phyloP scores from a whole-genome alignment of 306 rosid genomes.

The Lotus japonicus region DNA sequence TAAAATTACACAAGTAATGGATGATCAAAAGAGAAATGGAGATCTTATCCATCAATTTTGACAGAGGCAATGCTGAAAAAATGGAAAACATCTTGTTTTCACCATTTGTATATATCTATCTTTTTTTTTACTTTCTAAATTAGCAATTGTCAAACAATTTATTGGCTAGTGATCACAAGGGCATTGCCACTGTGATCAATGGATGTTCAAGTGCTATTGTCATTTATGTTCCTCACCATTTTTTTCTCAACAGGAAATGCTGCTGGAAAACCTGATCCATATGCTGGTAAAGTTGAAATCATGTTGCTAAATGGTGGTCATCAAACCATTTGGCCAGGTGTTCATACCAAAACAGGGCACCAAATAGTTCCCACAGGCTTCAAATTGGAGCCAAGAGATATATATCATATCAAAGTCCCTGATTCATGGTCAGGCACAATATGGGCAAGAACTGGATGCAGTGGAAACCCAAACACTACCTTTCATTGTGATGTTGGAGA shows the following conservation, averaged over 20 bases:
- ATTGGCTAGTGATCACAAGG: neutral
- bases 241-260: neutral
- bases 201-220: neutral
- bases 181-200: neutral
- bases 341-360: neutral
- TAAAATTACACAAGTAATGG: neutral
- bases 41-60: neutral
- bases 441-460: neutral
- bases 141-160: no score
- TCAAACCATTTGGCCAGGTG: neutral
- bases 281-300: neutral
- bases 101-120: no score
- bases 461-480: neutral
- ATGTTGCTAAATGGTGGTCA: neutral
- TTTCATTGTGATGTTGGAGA: constrained; percentile 9
- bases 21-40: neutral
- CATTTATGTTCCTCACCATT: neutral
- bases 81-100: neutral
- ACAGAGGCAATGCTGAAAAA: neutral
- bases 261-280: neutral
- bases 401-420: neutral
- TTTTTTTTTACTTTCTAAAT: no score
- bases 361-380: neutral
- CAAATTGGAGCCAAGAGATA: neutral
- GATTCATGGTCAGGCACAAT: neutral